Conservation (phyloP, 495 filamentous ascomycete genomes). For the Astrothelium macrocarpum region DNA sequence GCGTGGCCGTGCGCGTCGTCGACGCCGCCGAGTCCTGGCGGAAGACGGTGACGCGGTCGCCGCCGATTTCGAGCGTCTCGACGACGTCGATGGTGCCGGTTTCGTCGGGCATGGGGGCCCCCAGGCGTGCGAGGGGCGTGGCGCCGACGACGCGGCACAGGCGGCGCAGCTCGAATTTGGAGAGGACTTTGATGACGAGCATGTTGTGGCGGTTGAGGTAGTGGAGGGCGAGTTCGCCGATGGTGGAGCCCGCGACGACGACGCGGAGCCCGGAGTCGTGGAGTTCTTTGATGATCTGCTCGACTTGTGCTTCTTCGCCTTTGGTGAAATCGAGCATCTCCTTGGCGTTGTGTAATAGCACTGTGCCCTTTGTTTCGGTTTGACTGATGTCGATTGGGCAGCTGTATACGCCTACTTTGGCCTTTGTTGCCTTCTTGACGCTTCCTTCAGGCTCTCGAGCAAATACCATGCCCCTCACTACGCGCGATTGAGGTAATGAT, state of each 20-base stretch:
- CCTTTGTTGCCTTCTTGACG: slow-evolving; percentile 80
- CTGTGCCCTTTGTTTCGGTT: slow-evolving; percentile 99
- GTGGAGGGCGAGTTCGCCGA: slow-evolving; percentile 93
- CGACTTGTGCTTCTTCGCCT: slow-evolving; percentile 88
- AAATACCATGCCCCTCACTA: slow-evolving; percentile 99
- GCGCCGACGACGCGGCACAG: slow-evolving; percentile 95
- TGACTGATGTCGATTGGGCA: slow-evolving; percentile 93
- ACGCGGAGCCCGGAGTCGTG: slow-evolving; percentile 89
- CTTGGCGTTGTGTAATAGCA: slow-evolving; percentile 92
- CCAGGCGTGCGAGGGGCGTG: slow-evolving; percentile 86
- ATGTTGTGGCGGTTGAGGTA: slow-evolving; percentile 97
- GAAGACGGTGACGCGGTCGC: slow-evolving; percentile 97
- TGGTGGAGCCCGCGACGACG: slow-evolving; percentile 77
- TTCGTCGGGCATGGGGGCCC: slow-evolving; percentile 98
- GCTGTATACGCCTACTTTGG: slow-evolving; percentile 93
- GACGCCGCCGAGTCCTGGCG: slow-evolving; percentile 89
- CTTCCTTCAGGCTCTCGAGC: slow-evolving; percentile 75
- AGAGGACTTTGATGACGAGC: slow-evolving; percentile 91
- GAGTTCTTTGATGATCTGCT: slow-evolving; percentile 84
- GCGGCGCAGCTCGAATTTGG: slow-evolving; percentile 91
- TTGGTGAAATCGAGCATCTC: slow-evolving; percentile 98
- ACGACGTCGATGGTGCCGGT: slow-evolving; percentile 94
- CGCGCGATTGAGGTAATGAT: slow-evolving; percentile 79
- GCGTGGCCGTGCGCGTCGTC: slow-evolving; percentile 83
- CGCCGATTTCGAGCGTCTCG: slow-evolving; percentile 96